These are phyloP conservation scores for Coemansia sp. DNA, from an alignment of 192 early-diverging fungal genomes.

Conservation along the genomic window DNA sequence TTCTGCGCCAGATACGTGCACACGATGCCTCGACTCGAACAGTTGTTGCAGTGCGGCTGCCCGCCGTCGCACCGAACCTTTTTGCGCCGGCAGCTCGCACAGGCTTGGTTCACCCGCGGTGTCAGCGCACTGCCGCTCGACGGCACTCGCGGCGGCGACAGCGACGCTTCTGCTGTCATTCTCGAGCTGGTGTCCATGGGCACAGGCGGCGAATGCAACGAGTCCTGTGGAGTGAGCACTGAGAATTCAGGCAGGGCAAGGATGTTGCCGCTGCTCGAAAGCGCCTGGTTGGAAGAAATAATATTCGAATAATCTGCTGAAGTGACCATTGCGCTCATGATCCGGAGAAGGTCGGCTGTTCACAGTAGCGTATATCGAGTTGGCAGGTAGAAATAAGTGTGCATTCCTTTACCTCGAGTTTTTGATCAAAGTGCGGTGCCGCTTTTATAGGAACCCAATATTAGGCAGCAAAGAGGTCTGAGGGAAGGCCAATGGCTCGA, in stretches of 20 bases:
- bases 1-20: conserved; percentile 48
- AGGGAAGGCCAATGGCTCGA: too few relatives aligned
- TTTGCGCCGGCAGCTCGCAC: conserved; percentile 55
- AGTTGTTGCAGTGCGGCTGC: conserved; percentile 56
- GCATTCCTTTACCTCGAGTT: conserved; percentile 3
- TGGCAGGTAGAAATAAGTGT: background rate
- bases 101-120: conserved; percentile 46
- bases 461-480: too few relatives aligned
- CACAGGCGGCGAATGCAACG: background rate
- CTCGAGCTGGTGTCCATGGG: conserved; percentile 8
- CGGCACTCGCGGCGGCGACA: conserved; percentile 1
- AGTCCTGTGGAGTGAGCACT: too few relatives aligned
- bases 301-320: too few relatives aligned
- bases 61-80: conserved; percentile 59
- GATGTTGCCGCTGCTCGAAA: too few relatives aligned
- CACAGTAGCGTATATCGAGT: background rate
- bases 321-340: too few relatives aligned
- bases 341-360: background rate
- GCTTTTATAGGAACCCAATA: too few relatives aligned
- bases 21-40: conserved; percentile 36
- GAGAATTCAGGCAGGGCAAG: too few relatives aligned
- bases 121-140: conserved; percentile 2
- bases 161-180: background rate
- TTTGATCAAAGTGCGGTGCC: too few relatives aligned
- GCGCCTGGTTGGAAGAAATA: too few relatives aligned